A percentile compares a stretch with the other conserved stretches of the same genome.
Evolutionary conservation across 2,329 filamentous ascomycete species (phyloP).

Genomic region (Raffaelea arxii): DNA sequence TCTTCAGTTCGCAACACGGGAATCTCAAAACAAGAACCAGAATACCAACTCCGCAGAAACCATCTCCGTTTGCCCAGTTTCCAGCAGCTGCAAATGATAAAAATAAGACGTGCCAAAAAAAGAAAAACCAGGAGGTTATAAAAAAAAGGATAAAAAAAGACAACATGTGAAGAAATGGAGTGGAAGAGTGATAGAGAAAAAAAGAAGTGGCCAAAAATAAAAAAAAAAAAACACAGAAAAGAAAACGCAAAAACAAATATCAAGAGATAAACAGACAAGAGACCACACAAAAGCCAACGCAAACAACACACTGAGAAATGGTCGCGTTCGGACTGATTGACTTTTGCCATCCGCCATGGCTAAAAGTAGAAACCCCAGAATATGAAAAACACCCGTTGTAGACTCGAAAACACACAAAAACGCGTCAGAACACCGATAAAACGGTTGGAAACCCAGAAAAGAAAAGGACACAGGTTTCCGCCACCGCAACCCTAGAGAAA

Average conservation of each 20-base stretch:
- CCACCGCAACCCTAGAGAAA: conserved; percentile 1
- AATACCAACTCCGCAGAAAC: conserved; percentile 12
- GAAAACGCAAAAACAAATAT: not conserved
- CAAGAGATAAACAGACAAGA: not conserved
- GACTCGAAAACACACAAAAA: conserved; percentile 1
- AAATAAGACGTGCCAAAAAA: conserved; percentile 4
- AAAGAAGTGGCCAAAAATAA: not conserved
- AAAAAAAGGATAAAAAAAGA: not conserved
- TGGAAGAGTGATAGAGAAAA: not conserved
- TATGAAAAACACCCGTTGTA: conserved; percentile 2
- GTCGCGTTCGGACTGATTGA: too few relatives aligned
- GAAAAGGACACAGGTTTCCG: not conserved
- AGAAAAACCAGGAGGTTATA: conserved; percentile 2
- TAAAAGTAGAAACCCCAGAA: not conserved
- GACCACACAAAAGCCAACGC: not conserved
- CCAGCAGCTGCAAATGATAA: conserved; percentile 2
- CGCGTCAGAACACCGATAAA: conserved; percentile 9
- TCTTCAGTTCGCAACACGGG: conserved; percentile 10
- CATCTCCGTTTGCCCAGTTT: conserved; percentile 8
- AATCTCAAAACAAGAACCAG: conserved; percentile 8
- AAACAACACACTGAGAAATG: not conserved
- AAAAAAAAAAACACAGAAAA: not conserved
- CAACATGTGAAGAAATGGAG: not conserved
- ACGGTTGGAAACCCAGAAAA: conserved; percentile 1
- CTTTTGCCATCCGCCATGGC: too few relatives aligned